Evolutionary conservation across 225 moss, liverwort and hornwort genomes (phyloP).

Genomic region (Rhytidiadelphus loreus): DNA sequence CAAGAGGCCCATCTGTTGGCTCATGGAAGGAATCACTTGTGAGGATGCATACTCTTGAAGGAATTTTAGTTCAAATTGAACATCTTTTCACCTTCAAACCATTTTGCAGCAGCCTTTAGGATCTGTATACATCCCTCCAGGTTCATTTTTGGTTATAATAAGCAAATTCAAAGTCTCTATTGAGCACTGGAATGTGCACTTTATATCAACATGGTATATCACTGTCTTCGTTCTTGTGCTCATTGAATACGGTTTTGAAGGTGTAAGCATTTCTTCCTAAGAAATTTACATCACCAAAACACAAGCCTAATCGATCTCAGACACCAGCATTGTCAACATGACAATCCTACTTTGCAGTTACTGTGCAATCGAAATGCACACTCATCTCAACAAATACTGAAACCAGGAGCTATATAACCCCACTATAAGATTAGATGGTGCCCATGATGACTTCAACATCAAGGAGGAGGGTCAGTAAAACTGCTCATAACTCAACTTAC

Average conservation of each 20-base stretch:
- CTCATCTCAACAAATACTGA: neutral
- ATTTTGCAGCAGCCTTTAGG: neutral
- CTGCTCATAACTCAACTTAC: constrained; percentile 6
- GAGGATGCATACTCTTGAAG: neutral
- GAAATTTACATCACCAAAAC: neutral
- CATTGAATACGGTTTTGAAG: neutral
- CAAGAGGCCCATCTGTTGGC: neutral
- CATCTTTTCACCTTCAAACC: neutral
- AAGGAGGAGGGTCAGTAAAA: neutral
- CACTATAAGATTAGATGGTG: no score
- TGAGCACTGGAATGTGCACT: neutral
- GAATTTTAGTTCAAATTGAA: neutral
- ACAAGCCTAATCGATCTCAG: neutral
- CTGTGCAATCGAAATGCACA: neutral
- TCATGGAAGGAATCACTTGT: neutral
- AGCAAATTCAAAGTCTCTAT: neutral
- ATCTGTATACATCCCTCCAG: neutral
- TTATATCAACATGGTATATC: neutral
- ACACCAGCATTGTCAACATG: neutral
- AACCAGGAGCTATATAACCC: neutral
- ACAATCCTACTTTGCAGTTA: neutral
- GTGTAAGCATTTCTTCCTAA: neutral
- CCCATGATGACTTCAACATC: neutral
- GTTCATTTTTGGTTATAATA: no score
- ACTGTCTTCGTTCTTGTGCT: neutral